A percentile compares a stretch with the other conserved stretches of the same genome.
Conservation (phyloP, 306 rosid species). For the Comarum palustre region DNA sequence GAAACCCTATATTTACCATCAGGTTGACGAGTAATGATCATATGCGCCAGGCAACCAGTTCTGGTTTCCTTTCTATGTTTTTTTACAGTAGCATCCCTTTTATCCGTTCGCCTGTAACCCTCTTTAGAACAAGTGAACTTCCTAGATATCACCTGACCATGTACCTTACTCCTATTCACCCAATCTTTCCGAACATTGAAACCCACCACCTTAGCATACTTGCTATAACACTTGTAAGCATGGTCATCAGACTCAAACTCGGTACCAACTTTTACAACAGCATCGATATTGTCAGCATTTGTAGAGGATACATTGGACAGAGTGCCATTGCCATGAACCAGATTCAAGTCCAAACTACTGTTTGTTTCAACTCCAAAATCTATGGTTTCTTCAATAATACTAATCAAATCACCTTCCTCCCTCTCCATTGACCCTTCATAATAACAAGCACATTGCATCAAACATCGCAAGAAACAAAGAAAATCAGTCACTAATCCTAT, state of each 20-base stretch:
- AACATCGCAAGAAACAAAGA: not conserved
- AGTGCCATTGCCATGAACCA: conserved; percentile 31
- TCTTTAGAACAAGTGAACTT: conserved; percentile 69
- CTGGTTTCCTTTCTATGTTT: conserved; percentile 64
- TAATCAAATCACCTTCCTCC: conserved; percentile 28
- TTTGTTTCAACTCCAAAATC: conserved; percentile 32
- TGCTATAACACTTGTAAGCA: conserved; percentile 50
- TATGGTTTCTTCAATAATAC: conserved; percentile 32
- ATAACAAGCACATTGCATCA: conserved; percentile 11
- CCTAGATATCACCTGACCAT: conserved; percentile 67
- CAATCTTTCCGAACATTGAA: conserved; percentile 66
- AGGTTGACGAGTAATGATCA: conserved; percentile 59
- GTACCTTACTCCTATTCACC: conserved; percentile 67
- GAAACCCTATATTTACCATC: conserved; percentile 55
- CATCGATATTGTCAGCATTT: conserved; percentile 7
- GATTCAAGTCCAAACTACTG: conserved; percentile 54
- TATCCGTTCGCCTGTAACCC: conserved; percentile 58
- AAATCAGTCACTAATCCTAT: not conserved
- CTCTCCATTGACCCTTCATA: conserved; percentile 53
- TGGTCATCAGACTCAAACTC: conserved; percentile 64
- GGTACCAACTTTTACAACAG: conserved; percentile 34
- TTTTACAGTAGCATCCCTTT: conserved; percentile 51
- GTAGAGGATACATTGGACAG: conserved; percentile 17
- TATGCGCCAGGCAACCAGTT: conserved; percentile 65
- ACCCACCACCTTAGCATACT: conserved; percentile 56